Base-by-base conservation (phyloP, 176 grass and related monocot genomes). In the Calamus simplicifolius region DNA sequence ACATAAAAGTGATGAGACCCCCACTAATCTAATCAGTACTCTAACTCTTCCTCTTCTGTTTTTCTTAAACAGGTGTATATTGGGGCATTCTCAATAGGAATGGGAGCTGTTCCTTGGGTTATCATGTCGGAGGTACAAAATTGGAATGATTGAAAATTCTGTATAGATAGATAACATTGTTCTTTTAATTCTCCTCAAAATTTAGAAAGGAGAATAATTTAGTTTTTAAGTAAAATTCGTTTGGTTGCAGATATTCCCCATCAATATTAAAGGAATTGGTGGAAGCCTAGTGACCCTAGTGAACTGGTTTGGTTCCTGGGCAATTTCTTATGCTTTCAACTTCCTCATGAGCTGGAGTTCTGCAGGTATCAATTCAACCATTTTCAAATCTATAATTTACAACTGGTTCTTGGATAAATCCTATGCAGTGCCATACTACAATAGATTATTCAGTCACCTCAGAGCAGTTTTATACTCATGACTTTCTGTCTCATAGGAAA, bases 21-120 rank as follows among this genome's bases (percentile, higher is more conserved):
- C 31, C 31, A 8, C 0, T 35, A 35, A 35, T 8, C 31, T 35
- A 10, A 1, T 6, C 35, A 43, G 35, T 43, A 43, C 35, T 43
- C 35, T 43, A 10, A 43, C 8, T 13, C 35, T 43, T 43, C 35
- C 35, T 43, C 35, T 43, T 2, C 2, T 43, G 10, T 50, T 54
- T 25, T 75, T 69, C 18, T 19, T 67, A 35, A 59, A 76, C 49
- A 92, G 88, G 80, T 84, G 29, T 92, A 92, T 51, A 81, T 80
- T 4, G 82, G 66, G 23, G 49, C 88, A 66, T 92, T 57, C 76
- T 83, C 88, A 51, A 75, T 93, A 59, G 88, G 88, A 81, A 87
- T 93, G 88, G 88, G 83, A 57, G 76, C 88, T 75, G 80, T 93
- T 57, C 88, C 83, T 30, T 87, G 82, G 82, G 88, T 88, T 55